These are phyloP conservation scores for Tricholoma sp. DNA, from an alignment of 768 basidiomycete species.

Conservation along the genomic window DNA sequence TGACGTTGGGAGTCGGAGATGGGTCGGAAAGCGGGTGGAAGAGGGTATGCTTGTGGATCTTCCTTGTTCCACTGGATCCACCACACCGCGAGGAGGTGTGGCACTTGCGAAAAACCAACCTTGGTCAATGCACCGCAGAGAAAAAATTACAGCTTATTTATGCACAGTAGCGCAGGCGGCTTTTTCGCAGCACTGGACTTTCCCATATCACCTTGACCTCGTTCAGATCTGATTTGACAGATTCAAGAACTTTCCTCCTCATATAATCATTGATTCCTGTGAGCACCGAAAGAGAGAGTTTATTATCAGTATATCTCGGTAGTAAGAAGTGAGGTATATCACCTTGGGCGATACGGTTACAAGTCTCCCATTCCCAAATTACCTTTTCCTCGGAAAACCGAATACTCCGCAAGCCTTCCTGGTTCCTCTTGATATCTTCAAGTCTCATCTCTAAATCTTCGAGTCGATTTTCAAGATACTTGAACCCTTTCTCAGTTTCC, in stretches of 20 bases:
- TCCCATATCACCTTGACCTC: neutral
- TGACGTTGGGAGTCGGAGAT: neutral
- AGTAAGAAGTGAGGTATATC: neutral
- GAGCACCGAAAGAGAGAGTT: neutral
- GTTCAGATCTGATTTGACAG: neutral
- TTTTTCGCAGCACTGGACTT: neutral
- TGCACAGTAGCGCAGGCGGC: neutral
- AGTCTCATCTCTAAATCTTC: neutral
- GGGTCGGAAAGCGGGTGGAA: neutral
- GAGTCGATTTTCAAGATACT: neutral
- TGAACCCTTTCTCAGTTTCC: neutral
- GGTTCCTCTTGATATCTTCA: neutral
- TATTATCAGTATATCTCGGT: neutral
- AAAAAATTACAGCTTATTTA: neutral
- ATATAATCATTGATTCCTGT: neutral
- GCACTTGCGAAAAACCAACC: neutral
- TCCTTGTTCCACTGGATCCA: neutral
- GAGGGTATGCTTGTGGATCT: neutral
- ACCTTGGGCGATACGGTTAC: neutral
- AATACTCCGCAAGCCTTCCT: neutral
- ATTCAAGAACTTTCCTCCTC: neutral
- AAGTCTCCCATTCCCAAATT: neutral
- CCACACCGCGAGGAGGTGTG: neutral
- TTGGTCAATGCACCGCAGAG: neutral
- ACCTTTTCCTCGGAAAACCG: neutral